phyloP scores from a whole-genome alignment of 768 basidiomycete genomes.

The Candolleomyces eurysporus region DNA sequence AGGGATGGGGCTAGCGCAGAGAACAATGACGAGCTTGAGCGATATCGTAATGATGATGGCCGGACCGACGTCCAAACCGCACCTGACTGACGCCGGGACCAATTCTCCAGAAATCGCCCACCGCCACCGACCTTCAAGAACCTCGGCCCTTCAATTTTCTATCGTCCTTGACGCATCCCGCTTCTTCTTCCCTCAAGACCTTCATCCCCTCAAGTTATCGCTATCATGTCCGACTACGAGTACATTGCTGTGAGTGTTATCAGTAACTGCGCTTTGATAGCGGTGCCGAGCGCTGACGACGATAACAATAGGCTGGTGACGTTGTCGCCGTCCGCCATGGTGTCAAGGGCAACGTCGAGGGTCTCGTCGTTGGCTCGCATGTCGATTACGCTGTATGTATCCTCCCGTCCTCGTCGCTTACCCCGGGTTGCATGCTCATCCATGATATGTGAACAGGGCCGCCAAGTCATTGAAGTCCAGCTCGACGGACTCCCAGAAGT shows the following conservation, averaged over 20 bases:
- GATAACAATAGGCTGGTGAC: constrained; percentile 61
- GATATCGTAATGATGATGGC: background rate
- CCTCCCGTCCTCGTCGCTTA: background rate
- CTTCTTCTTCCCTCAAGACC: background rate
- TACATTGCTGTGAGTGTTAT: background rate
- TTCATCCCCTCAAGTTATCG: background rate
- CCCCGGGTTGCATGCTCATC: constrained; percentile 1
- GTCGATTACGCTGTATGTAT: constrained; percentile 63
- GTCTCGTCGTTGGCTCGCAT: constrained; percentile 77
- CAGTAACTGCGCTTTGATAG: background rate
- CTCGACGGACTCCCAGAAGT: constrained; percentile 58
- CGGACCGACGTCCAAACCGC: background rate
- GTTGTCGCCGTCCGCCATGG: constrained; percentile 75
- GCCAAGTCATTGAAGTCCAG: constrained; percentile 80
- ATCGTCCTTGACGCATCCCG: background rate
- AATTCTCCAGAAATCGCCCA: background rate
- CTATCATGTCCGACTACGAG: background rate
- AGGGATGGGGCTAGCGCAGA: background rate
- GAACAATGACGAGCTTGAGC: background rate
- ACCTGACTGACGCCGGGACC: constrained; percentile 1
- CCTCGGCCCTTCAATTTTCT: background rate
- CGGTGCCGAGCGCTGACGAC: background rate
- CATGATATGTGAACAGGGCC: constrained; percentile 48
- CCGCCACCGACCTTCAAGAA: background rate
- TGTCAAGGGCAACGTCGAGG: constrained; percentile 63